Evolutionary conservation across 108 stramenopile species (phyloP).

Genomic region (Asterionellopsis glacialis): DNA sequence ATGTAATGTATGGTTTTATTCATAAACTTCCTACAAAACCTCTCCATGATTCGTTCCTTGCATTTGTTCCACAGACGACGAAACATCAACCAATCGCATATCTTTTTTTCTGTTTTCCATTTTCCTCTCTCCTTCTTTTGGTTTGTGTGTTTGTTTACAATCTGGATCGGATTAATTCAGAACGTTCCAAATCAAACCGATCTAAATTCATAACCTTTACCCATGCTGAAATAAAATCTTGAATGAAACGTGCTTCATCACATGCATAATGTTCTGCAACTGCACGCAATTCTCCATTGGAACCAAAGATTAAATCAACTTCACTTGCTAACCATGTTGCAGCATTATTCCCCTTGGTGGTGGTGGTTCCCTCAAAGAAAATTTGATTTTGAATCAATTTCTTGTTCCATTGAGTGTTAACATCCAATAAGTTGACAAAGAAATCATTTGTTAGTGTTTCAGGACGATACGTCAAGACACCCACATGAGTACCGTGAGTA

Average conservation of each 20-base stretch:
- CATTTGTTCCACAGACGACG: too few relatives aligned
- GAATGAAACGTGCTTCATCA: slow-evolving; percentile 45
- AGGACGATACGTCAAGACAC: slow-evolving; percentile 23
- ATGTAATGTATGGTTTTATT: too few relatives aligned
- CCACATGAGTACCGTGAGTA: slow-evolving; percentile 26
- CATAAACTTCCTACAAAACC: too few relatives aligned
- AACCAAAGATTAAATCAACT: slow-evolving; percentile 62
- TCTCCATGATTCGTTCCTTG: too few relatives aligned
- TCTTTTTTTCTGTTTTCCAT: too few relatives aligned
- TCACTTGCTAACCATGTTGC: slow-evolving; percentile 44
- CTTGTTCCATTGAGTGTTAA: slow-evolving; percentile 43
- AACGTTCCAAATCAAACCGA: slow-evolving; percentile 53
- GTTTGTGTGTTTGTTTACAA: too few relatives aligned
- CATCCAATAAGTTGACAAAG: slow-evolving; percentile 60
- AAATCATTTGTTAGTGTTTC: slow-evolving; percentile 51
- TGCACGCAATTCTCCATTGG: slow-evolving; percentile 60
- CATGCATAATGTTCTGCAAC: slow-evolving; percentile 53
- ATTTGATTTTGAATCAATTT: slow-evolving; percentile 23
- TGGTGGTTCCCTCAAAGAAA: slow-evolving; percentile 37
- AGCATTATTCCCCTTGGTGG: slow-evolving; percentile 18
- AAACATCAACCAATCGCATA: too few relatives aligned
- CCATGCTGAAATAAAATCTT: slow-evolving; percentile 56
- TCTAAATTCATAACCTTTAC: slow-evolving; percentile 67
- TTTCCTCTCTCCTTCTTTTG: too few relatives aligned
- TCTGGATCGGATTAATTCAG: too few relatives aligned